Conservation (phyloP, 2,329 filamentous ascomycete genomes). For the Epichloe amarillans region DNA sequence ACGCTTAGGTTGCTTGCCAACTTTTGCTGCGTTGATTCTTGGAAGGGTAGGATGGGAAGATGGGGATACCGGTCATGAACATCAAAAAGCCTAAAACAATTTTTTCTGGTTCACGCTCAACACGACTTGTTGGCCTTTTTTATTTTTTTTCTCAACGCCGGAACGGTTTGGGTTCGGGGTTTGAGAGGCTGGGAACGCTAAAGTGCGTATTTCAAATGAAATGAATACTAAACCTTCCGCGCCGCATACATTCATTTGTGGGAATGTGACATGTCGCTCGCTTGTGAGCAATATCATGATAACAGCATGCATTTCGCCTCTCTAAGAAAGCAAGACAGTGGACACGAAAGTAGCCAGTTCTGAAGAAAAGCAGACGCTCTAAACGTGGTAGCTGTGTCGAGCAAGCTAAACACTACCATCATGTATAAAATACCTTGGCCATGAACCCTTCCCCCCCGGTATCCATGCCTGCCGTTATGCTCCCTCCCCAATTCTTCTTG, state of each 20-base stretch:
- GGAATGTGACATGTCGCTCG: not conserved
- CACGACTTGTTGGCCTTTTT: not conserved
- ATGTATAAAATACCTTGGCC: conserved; percentile 5
- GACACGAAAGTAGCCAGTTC: not conserved
- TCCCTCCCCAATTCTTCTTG: conserved; percentile 2
- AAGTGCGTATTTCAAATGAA: conserved; percentile 20
- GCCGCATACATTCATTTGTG: not conserved
- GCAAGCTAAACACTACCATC: not conserved
- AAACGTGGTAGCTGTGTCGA: no score
- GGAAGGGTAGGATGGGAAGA: not conserved
- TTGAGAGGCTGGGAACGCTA: conserved; percentile 26
- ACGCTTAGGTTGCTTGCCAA: conserved; percentile 23
- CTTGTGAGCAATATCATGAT: not conserved
- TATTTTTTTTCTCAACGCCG: conserved; percentile 2
- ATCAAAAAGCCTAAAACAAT: not conserved
- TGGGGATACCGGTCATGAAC: not conserved
- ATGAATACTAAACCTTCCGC: conserved; percentile 23
- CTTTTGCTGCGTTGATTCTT: not conserved
- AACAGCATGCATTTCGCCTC: not conserved
- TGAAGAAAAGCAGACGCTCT: no score
- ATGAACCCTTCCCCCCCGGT: not conserved
- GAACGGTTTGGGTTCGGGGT: conserved; percentile 24
- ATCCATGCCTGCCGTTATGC: not conserved
- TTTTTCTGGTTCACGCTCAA: not conserved
- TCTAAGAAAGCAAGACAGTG: not conserved